Conservation (phyloP, 2,329 filamentous ascomycete genomes). For the Fusarium musae region DNA sequence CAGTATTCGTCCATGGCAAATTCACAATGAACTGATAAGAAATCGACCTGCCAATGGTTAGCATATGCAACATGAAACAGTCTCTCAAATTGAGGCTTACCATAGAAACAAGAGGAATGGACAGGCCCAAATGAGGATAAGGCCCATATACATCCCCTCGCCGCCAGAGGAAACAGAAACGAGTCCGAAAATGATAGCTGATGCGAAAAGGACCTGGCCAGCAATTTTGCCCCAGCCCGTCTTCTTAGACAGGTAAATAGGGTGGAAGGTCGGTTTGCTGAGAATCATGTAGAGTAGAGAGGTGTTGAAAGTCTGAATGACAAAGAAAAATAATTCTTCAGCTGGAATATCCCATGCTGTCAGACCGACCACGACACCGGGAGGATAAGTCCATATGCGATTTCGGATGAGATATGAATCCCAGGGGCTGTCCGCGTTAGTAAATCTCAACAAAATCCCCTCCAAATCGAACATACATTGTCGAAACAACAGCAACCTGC, state of each 20-base stretch:
- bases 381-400: slow-evolving; percentile 77
- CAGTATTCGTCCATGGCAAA: slow-evolving; percentile 67
- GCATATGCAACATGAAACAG: neutral
- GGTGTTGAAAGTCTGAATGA: slow-evolving; percentile 81
- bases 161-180: slow-evolving; percentile 57
- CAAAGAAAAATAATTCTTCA: slow-evolving; percentile 82
- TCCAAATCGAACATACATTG: slow-evolving; percentile 54
- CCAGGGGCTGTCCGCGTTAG: slow-evolving; percentile 64
- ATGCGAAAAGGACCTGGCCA: slow-evolving; percentile 62
- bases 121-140: slow-evolving; percentile 76
- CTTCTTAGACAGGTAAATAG: slow-evolving; percentile 53
- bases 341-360: slow-evolving; percentile 72
- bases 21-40: slow-evolving; percentile 71
- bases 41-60: slow-evolving; percentile 63
- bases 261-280: slow-evolving; percentile 70
- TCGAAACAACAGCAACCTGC: slow-evolving; percentile 67
- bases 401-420: slow-evolving; percentile 78
- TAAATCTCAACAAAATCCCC: neutral
- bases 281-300: slow-evolving; percentile 74
- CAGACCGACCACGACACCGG: slow-evolving; percentile 70
- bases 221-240: slow-evolving; percentile 46
- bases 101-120: slow-evolving; percentile 68
- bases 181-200: slow-evolving; percentile 57
- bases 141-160: slow-evolving; percentile 71
- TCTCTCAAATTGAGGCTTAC: neutral